Evolutionary conservation across 2,329 filamentous ascomycete genomes (phyloP), one percentile per base, ranked within the genome.

Genomic region (Pseudogymnoascus sp.): DNA sequence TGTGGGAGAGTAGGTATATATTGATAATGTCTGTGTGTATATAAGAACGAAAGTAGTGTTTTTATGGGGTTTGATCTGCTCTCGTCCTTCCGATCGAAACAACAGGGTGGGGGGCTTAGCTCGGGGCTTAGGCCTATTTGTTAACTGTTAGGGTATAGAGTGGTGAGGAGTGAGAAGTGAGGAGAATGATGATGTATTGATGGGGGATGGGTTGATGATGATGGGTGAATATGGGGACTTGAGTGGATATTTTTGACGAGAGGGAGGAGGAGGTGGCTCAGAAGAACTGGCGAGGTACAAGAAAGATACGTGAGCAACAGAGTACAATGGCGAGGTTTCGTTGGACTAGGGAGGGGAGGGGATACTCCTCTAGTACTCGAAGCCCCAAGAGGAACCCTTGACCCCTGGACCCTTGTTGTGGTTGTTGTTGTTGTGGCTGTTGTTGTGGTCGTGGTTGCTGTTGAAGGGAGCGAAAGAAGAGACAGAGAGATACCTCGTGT

Each of bases 1-100:
- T 25, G 45, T 52, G 45, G 45, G 43, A 52, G 45, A 31, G 45
- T 52, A n/a, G 45, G 45, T 52, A 52, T 31, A 31, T 28, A 52
- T 52, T 52, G 45, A 52, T 31, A 52, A 16, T 31, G 45, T 49
- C 43, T 52, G 25, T 31, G 23, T 52, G 45, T 52, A 52, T 52
- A 52, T 52, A 52, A 52, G 25, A 25, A 28, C 25, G 31, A 16
- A 52, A 52, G 45, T 52, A 52, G 45, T 52, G 45, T 25, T 25
- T n/a, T 49, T 25, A 43, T 49, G 21, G 21, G 9, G 14, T 16
- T 18, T 52, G 45, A 52, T 52, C 23, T 52, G 25, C 45, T 52
- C 45, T 11, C 14, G 43, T 52, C 23, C 8, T 16, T 31, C 45
- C 14, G 45, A 52, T 52, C 25, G 6, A 52, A 52, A 28, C 14